Base-by-base conservation (phyloP, 768 basidiomycete species). In the Termitomyces sp. region DNA sequence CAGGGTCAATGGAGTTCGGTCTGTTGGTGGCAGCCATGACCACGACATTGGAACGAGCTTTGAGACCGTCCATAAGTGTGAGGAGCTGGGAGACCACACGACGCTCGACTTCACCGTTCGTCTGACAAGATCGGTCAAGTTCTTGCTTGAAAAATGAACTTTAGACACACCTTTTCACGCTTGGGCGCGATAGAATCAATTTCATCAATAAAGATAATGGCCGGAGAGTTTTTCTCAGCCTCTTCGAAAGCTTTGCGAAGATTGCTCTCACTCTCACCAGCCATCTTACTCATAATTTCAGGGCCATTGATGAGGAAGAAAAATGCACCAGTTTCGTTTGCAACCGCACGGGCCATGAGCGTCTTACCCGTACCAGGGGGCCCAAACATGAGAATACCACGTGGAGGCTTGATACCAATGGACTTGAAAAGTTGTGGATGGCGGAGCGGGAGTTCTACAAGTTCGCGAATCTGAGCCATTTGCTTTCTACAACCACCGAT, bases 201-300 rank as follows among this genome's bases (percentile, higher is more conserved):
- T 74, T 98, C 97, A 73, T 99, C 97, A 67, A 98, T 98, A 78
- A 99, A 99, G 77, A 99, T 99, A 78, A 99, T 99, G 35, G 97
- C 89, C 23, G 97, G 97, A 1, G 92, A 94, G 77, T 98, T 99
- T 82, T 99, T 99, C 78, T 99, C 97, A 3, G 97, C 96, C 76
- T 99, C 97, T 73, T 98, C 97, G 70, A 98, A 98, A 28, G 97
- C 96, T 73, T 99, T 99, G 63, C 97, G 79, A 60, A 99, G 76
- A 73, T 99, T 99, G 67, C 91, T 94, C 72, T 99, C 97, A 69
- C 85, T 88, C 76, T 99, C 97, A 63, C 97, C 97, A 53, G 97
- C 97, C 97, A 99, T 99, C 81, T 99, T 98, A 65, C 89, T 92
- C 97, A 99, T 99, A 71, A 99, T 98, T 74, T 99, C 97, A 51